Evolutionary conservation across 805 yeast species (phyloP), one percentile per base, ranked within the genome.

Genomic region (Kluyveromyces starmeri): DNA sequence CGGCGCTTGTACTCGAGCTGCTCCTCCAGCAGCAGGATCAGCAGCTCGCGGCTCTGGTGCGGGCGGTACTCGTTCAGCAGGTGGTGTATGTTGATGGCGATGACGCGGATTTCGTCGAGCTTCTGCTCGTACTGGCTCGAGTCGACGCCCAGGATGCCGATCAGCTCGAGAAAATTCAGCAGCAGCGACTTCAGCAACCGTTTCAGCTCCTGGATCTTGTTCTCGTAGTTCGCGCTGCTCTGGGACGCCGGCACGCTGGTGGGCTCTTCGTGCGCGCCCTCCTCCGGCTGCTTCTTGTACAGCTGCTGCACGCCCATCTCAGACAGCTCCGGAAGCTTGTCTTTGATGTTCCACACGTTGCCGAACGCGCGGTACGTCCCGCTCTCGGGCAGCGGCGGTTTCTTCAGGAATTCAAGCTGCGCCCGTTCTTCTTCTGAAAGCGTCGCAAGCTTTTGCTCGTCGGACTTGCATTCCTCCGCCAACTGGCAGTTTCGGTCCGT

Each of bases 21-120:
- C 35, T 74, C 78, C 47, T 71, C 75, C 52, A 84, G 60, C 35
- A 81, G 64, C 66, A 84, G 67, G 27, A 86, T 83, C 43, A 92
- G 65, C 32, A 88, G 78, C 50, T 92, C 98, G 34, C 96, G 68
- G 3, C 95, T 81, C 53, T 92, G 98, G 58, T 92, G 97, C 3
- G 96, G 92, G 41, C 98, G 67, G 58, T 92, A 92, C 34, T 88
- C 86, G 55, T 92, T 92, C 39, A 92, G 62, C 23, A 92, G 62
- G 55, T 92, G 97, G 54, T 92, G 96, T 43, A 92, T 77, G 51
- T 92, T 92, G 51, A 89, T 80, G 34, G 92, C 62, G 8, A 89
- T 75, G 10, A 80, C 69, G 42, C 94, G 73, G 24, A 92, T 73
- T 44, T 84, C 75, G 43, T 86, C 95, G 18, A 86, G 73, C 47